These are phyloP conservation scores for Anisodus acutangulus DNA, from an alignment of 257 asterid species.

Conservation along the genomic window DNA sequence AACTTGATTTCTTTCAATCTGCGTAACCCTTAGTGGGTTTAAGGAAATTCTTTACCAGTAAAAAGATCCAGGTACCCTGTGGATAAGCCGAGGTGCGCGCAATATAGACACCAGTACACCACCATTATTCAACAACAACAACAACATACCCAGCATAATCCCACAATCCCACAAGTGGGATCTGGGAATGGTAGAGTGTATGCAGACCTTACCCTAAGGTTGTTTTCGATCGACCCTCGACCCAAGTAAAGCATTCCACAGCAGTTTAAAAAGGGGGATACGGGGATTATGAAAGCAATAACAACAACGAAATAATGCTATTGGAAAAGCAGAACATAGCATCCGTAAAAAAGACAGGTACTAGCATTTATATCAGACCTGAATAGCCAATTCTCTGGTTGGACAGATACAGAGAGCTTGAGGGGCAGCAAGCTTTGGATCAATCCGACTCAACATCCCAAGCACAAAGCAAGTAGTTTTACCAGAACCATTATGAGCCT, in stretches of 20 bases:
- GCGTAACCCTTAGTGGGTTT: neutral
- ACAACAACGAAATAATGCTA: too few species aligned
- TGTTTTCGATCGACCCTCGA: too few species aligned
- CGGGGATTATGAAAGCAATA: too few species aligned
- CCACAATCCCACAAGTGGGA: too few species aligned
- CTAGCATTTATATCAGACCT: slow-evolving; percentile 49
- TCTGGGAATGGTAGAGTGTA: too few species aligned
- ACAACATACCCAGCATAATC: neutral
- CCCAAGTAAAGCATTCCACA: too few species aligned
- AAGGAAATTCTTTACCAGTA: neutral
- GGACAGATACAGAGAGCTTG: slow-evolving; percentile 99
- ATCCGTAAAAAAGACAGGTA: neutral
- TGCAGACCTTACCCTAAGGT: too few species aligned
- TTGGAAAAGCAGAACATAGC: too few species aligned
- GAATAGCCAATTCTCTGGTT: slow-evolving; percentile 92
- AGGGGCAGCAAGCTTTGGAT: slow-evolving; percentile 65
- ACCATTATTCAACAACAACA: neutral
- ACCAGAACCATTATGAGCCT: slow-evolving; percentile 97
- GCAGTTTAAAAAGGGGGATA: too few species aligned
- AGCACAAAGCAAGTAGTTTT: slow-evolving; percentile 97
- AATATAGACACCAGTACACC: neutral
- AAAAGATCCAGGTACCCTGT: neutral
- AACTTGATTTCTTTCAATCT: neutral
- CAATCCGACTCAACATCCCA: slow-evolving; percentile 94
- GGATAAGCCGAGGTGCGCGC: neutral